Evolutionary conservation across 2,329 filamentous ascomycete genomes (phyloP).

Genomic region (Tympanopsis confertula): DNA sequence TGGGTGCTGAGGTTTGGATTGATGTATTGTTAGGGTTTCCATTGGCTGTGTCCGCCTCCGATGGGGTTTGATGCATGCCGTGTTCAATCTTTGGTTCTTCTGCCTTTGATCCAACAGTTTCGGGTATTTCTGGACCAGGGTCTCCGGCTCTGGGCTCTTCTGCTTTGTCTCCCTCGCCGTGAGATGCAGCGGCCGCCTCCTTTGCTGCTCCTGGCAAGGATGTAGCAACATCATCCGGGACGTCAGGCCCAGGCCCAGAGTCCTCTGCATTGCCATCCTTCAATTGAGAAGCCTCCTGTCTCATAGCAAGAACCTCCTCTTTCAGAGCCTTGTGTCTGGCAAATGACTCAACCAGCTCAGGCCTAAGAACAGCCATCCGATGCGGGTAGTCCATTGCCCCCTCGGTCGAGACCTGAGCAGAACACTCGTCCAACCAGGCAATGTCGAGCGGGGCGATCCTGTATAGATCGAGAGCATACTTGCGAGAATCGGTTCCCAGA

Average conservation of each 20-base stretch:
- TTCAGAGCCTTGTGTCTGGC: constrained; percentile 77
- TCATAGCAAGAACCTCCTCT: constrained; percentile 72
- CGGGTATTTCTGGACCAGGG: too few relatives aligned
- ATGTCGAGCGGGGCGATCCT: constrained; percentile 87
- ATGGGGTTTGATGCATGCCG: too few relatives aligned
- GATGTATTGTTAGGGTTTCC: too few relatives aligned
- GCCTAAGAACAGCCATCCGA: constrained; percentile 85
- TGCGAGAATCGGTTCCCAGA: constrained; percentile 89
- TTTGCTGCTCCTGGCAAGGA: too few relatives aligned
- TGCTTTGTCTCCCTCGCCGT: too few relatives aligned
- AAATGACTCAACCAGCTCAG: constrained; percentile 80
- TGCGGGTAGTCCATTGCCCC: constrained; percentile 64
- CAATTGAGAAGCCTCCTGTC: constrained; percentile 40
- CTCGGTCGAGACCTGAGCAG: constrained; percentile 28
- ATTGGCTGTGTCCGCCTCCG: too few relatives aligned
- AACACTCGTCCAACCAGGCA: constrained; percentile 72
- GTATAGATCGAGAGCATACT: constrained; percentile 96
- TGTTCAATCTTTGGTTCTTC: too few relatives aligned
- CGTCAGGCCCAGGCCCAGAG: constrained; percentile 16
- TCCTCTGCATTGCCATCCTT: constrained; percentile 15
- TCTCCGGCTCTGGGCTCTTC: too few relatives aligned
- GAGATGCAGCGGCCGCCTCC: too few relatives aligned
- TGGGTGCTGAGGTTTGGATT: too few relatives aligned
- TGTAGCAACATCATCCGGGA: constrained; percentile 11
- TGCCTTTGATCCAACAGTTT: too few relatives aligned